Conservation (phyloP, 148 eudicot genomes). For the Silene conica region DNA sequence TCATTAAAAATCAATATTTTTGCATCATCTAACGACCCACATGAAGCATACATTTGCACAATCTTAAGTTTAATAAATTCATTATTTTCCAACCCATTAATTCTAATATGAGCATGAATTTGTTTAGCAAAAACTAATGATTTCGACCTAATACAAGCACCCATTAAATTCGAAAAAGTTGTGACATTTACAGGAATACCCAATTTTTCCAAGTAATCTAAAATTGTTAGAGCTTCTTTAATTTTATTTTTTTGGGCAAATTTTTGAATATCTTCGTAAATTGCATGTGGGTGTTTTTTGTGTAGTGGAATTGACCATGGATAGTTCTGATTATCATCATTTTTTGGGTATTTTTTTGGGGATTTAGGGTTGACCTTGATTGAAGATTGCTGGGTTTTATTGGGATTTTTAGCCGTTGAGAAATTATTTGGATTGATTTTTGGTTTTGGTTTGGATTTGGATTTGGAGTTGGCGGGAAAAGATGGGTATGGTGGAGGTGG, state of each 20-base stretch:
- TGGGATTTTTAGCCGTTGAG: background rate
- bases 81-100: conserved; percentile 60
- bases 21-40: conserved; percentile 65
- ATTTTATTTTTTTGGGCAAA: conserved; percentile 52
- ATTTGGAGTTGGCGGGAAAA: conserved; percentile 20
- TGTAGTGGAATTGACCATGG: conserved; percentile 57
- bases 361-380: background rate
- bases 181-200: conserved; percentile 78
- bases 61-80: conserved; percentile 65
- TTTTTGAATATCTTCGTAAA: conserved; percentile 55
- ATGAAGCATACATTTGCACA: conserved; percentile 68
- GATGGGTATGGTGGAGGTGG: conserved; percentile 24
- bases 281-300: conserved; percentile 59
- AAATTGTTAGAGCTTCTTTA: conserved; percentile 49
- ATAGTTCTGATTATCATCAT: conserved; percentile 24
- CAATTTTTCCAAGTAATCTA: conserved; percentile 57
- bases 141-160: conserved; percentile 49
- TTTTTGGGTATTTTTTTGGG: conserved; percentile 8
- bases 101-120: conserved; percentile 54
- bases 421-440: background rate
- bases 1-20: conserved; percentile 42
- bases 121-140: conserved; percentile 37
- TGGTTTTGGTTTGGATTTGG: background rate
- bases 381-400: background rate
- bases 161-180: conserved; percentile 60